Conservation (phyloP, 805 yeast species). For the Zygosaccharomyces gambellarensis region DNA sequence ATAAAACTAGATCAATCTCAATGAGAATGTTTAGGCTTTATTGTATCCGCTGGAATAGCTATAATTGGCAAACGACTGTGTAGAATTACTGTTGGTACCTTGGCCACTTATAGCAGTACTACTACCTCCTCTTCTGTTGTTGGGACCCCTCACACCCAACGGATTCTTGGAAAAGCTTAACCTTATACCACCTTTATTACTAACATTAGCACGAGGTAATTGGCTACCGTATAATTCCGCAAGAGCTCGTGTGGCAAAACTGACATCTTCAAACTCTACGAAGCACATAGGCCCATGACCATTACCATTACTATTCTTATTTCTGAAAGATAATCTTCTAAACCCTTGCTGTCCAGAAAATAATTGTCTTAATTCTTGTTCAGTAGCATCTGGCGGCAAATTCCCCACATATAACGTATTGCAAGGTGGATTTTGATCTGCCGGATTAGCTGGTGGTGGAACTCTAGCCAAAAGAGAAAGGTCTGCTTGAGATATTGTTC, state of each 20-base stretch:
- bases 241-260: conserved; percentile 86
- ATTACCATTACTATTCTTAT: conserved; percentile 50
- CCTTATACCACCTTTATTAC: conserved; percentile 84
- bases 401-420: conserved; percentile 96
- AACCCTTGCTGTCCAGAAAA: conserved; percentile 90
- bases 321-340: conserved; percentile 85
- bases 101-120: conserved; percentile 19
- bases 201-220: conserved; percentile 63
- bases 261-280: conserved; percentile 96
- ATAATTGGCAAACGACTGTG: conserved; percentile 11
- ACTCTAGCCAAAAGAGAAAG: conserved; percentile 70
- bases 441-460: conserved; percentile 94
- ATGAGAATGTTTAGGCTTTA: conserved; percentile 5
- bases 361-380: conserved; percentile 80
- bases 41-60: conserved; percentile 19
- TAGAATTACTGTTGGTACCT: conserved; percentile 11
- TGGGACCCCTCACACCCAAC: conserved; percentile 84
- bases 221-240: conserved; percentile 93
- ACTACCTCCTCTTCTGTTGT: conserved; percentile 40
- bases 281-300: conserved; percentile 98
- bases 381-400: conserved; percentile 94
- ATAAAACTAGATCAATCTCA: not conserved
- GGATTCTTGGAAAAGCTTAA: conserved; percentile 94
- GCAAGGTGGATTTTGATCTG: conserved; percentile 98
- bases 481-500: conserved; percentile 46